These are phyloP conservation scores for Corinectria fuckeliana DNA, from an alignment of 2,329 filamentous ascomycete species.

Conservation along the genomic window DNA sequence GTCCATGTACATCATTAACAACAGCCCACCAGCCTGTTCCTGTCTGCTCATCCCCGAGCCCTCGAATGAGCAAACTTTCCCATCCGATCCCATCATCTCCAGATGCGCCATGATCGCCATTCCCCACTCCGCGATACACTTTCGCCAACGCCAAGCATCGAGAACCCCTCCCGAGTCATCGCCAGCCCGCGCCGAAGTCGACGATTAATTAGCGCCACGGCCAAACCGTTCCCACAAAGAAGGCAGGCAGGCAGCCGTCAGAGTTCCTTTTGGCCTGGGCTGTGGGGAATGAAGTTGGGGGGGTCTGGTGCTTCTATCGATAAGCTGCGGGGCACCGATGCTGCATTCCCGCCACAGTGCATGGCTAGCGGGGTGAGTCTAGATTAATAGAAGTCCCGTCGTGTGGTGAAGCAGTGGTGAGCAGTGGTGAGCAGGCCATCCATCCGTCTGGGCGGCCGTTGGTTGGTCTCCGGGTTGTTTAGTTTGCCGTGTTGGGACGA, in stretches of 20 bases:
- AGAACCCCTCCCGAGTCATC: not conserved
- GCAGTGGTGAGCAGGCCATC: not conserved
- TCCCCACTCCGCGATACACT: slow-evolving; percentile 1
- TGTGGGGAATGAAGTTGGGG: too few species aligned
- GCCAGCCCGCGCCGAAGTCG: not conserved
- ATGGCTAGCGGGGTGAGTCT: too few species aligned
- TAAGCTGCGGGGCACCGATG: slow-evolving; percentile 20
- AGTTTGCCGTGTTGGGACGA: slow-evolving; percentile 4
- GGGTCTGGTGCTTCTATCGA: slow-evolving; percentile 7
- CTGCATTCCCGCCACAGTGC: too few species aligned
- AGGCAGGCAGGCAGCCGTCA: slow-evolving; percentile 5
- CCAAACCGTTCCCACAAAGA: not conserved
- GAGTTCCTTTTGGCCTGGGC: too few species aligned
- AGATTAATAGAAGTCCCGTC: not conserved
- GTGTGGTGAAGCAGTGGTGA: not conserved
- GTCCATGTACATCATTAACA: too few species aligned
- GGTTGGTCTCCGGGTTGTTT: not conserved
- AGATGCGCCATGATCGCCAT: too few species aligned
- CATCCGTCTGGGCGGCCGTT: too few species aligned
- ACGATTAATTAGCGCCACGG: slow-evolving; percentile 6
- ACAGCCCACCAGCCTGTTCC: too few species aligned
- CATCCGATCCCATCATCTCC: slow-evolving; percentile 6
- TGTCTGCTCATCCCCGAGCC: too few species aligned
- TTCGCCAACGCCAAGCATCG: not conserved
- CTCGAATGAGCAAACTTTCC: not conserved